Evolutionary conservation across 345 rosid genomes (phyloP), one percentile per base, ranked within the genome.

Genomic region (Gossypium raimondii): DNA sequence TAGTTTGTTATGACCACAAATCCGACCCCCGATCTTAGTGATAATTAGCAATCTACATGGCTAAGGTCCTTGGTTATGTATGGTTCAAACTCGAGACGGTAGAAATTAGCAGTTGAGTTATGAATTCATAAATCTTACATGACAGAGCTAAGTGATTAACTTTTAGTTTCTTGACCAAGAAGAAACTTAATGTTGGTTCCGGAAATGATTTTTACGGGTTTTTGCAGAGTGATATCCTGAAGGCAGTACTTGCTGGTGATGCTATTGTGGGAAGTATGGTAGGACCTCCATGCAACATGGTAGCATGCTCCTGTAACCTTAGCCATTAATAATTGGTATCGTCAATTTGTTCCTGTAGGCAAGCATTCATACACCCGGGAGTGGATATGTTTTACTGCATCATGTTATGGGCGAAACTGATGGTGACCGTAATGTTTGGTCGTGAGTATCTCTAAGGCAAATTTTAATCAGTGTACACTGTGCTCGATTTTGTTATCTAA

Each of bases 201-300:
- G 16, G 16, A 29, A 47, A 47, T 47, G 5, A 20, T 4, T 47
- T 68, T 68, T 24, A 17, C 69, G 22, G 48, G 20, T 76, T 20
- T 20, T 70, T 66, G 58, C 84, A 93, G 98, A 67, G 87, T 59
- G 92, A 93, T 79, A 84, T 91, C 57, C 83, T 93, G 72, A 93
- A 93, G 86, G 97, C 98, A 55, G 86, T 87, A 47, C 88, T 93
- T 72, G 98, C 86, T 56, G 86, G 87, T 7, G 94, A 93, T 91
- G 97, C 98, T 68, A 82, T 87, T 74, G 85, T 93, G 71, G 97
- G 98, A 75, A 65, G 85, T 47, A 88, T 83, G 86, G 98, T 93
- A 85, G 77, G 85, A 27, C 27, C 82, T 60, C 20, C 13, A 51
- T 52, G n/a, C 20, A 11, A 53, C 22, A n/a, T 25, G 58, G 4